phyloP scores from a whole-genome alignment of 2,329 filamentous ascomycete species.

The Paecilomyces sp. region DNA sequence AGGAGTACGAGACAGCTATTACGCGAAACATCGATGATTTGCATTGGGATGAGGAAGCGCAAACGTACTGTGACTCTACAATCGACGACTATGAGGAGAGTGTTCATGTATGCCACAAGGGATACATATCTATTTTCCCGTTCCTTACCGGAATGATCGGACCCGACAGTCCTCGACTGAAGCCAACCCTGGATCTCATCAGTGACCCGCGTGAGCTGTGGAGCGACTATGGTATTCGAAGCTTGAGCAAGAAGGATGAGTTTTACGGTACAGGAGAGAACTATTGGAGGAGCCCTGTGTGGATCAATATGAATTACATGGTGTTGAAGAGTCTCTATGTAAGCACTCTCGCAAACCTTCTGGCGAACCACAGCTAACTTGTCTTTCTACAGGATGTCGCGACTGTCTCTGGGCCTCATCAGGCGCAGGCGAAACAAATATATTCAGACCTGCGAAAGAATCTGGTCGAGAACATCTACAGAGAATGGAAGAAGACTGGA shows the following conservation, averaged over 20 bases:
- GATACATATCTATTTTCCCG: constrained; percentile 89
- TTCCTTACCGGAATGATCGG: constrained; percentile 78
- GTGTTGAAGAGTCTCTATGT: constrained; percentile 71
- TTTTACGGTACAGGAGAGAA: constrained; percentile 90
- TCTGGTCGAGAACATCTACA: constrained; percentile 80
- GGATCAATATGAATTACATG: constrained; percentile 96
- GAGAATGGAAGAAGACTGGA: constrained; percentile 80
- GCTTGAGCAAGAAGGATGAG: constrained; percentile 73
- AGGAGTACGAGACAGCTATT: constrained; percentile 67
- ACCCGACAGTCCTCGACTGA: constrained; percentile 66
- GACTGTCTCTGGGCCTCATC: constrained; percentile 58
- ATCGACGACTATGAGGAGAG: constrained; percentile 94
- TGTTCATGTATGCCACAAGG: constrained; percentile 85
- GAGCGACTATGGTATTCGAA: constrained; percentile 81
- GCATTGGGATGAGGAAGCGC: constrained; percentile 77
- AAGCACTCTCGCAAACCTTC: constrained; percentile 35
- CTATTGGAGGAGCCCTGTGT: constrained; percentile 92
- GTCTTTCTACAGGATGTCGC: constrained; percentile 54
- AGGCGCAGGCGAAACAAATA: constrained; percentile 60
- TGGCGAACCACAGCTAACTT: constrained; percentile 1
- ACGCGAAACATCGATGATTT: constrained; percentile 81
- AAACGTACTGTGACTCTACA: constrained; percentile 89
- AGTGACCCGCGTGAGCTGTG: constrained; percentile 80
- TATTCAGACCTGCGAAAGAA: constrained; percentile 75
- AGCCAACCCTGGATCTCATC: constrained; percentile 68